These are phyloP conservation scores for Cerrena zonata DNA, from an alignment of 1,284 basidiomycete genomes.

Conservation along the genomic window DNA sequence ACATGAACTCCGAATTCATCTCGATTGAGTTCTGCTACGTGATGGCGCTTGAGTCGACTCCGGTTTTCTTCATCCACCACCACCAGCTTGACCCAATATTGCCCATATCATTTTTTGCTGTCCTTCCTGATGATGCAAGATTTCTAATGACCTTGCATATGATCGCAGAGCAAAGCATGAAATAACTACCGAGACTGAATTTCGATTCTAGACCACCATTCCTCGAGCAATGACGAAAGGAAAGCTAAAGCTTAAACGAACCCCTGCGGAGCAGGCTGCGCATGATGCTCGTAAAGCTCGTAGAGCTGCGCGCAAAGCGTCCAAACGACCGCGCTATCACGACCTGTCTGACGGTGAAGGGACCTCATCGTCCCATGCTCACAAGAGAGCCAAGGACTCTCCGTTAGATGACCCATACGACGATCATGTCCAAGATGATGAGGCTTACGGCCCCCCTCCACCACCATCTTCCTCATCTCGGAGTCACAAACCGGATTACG, in stretches of 20 bases:
- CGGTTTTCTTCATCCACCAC: no score
- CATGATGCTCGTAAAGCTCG: conserved; percentile 45
- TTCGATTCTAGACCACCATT: no score
- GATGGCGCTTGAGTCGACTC: no score
- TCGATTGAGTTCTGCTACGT: no score
- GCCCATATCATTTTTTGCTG: no score
- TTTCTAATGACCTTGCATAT: no score
- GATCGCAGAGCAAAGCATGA: no score
- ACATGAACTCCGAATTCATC: no score
- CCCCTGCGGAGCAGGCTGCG: conserved; percentile 60
- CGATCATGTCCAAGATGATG: conserved; percentile 10
- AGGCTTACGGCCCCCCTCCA: background rate
- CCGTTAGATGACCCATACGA: background rate
- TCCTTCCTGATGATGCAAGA: no score
- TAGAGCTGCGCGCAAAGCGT: conserved; percentile 37
- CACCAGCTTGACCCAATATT: no score
- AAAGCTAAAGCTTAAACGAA: conserved; percentile 66
- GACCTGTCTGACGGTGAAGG: background rate
- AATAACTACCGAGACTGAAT: no score
- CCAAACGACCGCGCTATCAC: conserved; percentile 24
- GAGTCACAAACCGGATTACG: conserved; percentile 40
- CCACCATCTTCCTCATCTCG: conserved; percentile 4
- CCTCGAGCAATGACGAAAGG: conserved; percentile 24
- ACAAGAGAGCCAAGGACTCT: background rate
- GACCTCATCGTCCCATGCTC: conserved; percentile 2